Percentiles rank a stretch among this genome's conserved stretches.
Evolutionary conservation across 805 yeast species (phyloP).

Genomic region (Clavispora phyllophila): DNA sequence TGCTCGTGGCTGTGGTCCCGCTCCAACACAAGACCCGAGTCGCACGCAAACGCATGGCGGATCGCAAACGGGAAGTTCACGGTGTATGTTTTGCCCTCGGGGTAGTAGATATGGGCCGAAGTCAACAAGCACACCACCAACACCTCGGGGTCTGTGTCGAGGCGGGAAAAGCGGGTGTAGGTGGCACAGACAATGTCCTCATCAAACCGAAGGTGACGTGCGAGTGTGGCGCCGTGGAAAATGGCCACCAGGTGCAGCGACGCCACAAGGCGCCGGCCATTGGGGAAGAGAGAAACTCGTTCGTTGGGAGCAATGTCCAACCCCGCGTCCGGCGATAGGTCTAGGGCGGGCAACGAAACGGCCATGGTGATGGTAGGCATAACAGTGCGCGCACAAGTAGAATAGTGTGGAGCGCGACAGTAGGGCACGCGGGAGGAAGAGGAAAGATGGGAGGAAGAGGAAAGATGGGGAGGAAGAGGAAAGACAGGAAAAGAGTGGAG

Average conservation of each 20-base stretch:
- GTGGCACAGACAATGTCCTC: conserved; percentile 55
- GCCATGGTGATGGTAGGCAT: background rate
- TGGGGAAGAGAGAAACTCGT: conserved; percentile 18
- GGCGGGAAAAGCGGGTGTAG: conserved; percentile 46
- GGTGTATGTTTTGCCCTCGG: conserved; percentile 53
- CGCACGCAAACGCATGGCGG: conserved; percentile 56
- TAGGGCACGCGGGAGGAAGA: background rate
- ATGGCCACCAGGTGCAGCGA: conserved; percentile 40
- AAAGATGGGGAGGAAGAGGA: background rate
- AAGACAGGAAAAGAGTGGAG: no score
- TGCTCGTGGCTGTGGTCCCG: conserved; percentile 21
- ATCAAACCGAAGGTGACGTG: conserved; percentile 46
- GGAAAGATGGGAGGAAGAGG: background rate
- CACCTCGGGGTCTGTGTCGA: conserved; percentile 23
- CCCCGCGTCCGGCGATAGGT: conserved; percentile 22
- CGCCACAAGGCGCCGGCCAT: conserved; percentile 32
- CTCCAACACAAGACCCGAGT: conserved; percentile 64
- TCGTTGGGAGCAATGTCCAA: conserved; percentile 19
- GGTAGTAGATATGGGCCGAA: conserved; percentile 57
- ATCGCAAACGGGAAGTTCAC: conserved; percentile 69
- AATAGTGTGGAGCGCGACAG: background rate
- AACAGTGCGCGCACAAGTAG: background rate
- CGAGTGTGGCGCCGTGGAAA: conserved; percentile 45
- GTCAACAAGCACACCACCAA: conserved; percentile 60
- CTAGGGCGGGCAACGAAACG: conserved; percentile 31